These are phyloP conservation scores for Aplosporella prunicola DNA, from an alignment of 2,329 filamentous ascomycete species.

Conservation along the genomic window DNA sequence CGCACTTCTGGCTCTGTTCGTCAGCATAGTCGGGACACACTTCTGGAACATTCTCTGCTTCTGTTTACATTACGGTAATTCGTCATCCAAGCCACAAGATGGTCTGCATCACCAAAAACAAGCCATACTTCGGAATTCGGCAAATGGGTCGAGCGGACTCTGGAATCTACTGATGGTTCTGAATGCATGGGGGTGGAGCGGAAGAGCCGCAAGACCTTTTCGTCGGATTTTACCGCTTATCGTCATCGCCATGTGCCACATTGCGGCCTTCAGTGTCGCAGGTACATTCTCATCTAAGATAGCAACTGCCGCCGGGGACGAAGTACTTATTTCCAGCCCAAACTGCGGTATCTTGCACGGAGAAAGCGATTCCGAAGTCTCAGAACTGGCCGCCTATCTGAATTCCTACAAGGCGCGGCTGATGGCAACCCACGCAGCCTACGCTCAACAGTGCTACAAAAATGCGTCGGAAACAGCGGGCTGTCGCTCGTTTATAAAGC, in stretches of 20 bases:
- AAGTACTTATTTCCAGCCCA: slow-evolving; percentile 21
- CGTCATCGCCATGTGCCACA: slow-evolving; percentile 15
- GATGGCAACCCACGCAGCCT: not conserved
- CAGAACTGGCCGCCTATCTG: not conserved
- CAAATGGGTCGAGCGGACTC: slow-evolving; percentile 14
- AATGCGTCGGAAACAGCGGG: not conserved
- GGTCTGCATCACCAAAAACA: slow-evolving; percentile 25
- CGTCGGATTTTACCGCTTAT: slow-evolving; percentile 16
- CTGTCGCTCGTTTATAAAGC: slow-evolving; percentile 8
- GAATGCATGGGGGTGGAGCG: slow-evolving; percentile 14
- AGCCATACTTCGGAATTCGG: slow-evolving; percentile 24
- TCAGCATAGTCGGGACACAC: slow-evolving; percentile 14
- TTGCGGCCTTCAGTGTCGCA: slow-evolving; percentile 18
- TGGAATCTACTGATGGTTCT: slow-evolving; percentile 2
- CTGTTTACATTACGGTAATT: slow-evolving; percentile 17
- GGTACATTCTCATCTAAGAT: slow-evolving; percentile 27
- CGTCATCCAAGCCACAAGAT: slow-evolving; percentile 17
- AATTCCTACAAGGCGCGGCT: slow-evolving; percentile 7
- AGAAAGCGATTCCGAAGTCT: too few relatives aligned
- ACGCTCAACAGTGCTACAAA: slow-evolving; percentile 8
- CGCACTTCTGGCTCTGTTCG: slow-evolving; percentile 19
- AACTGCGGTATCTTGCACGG: too few relatives aligned
- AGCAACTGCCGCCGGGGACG: slow-evolving; percentile 21
- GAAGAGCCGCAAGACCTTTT: not conserved
- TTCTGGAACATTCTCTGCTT: slow-evolving; percentile 25